Base-by-base conservation (phyloP, 148 eudicot genomes). In the Amaranthus palmeri region DNA sequence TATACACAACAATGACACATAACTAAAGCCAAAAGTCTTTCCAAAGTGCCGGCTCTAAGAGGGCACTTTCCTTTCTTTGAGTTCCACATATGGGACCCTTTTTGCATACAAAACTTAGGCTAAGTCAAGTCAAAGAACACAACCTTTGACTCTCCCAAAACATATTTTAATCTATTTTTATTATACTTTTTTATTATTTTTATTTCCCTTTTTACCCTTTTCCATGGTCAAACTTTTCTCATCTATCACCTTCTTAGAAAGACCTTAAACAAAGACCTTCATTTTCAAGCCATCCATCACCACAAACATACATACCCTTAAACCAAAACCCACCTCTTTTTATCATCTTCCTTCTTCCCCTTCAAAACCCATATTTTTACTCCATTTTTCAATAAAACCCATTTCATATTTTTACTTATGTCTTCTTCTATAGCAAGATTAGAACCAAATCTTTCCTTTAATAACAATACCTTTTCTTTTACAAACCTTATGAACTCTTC, bases 101-200 rank as follows among this genome's bases (percentile, higher is more conserved):
- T 42, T 17, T 13, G 14, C 2, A 25, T 25, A 25, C 36, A 62
- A 50, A 48, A 56, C 1, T 10, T 18, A 48, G 54, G 61, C 82
- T 17, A 53, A 72, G 79, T 77, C 83, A 80, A 80, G 90, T 91
- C 97, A 91, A 25, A 83, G 85, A 82, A 81, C 91, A 84, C 93
- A 84, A 79, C 72, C 74, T 89, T 87, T 91, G 97, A 91, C 97
- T 80, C 56, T 47, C 36, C 53, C 76, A 4, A 10, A 41, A 59
- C 8, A 17, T 8, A 25, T 25, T 25, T 25, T 25, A 25, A 25
- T 25, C 36, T 25, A 25, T 25, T 25, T 25, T 25, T 25, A 25
- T 25, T 25, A 25, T 25, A 25, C 36, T 25, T 25, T 25, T 25
- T 25, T 25, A 25, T 25, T 25, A 25, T 25, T 25, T 25, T 25